A percentile compares a stretch with the other conserved stretches of the same genome.
These are phyloP conservation scores for Leishmania mexicana DNA, from an alignment of 208 protist species.

Conservation along the genomic window DNA sequence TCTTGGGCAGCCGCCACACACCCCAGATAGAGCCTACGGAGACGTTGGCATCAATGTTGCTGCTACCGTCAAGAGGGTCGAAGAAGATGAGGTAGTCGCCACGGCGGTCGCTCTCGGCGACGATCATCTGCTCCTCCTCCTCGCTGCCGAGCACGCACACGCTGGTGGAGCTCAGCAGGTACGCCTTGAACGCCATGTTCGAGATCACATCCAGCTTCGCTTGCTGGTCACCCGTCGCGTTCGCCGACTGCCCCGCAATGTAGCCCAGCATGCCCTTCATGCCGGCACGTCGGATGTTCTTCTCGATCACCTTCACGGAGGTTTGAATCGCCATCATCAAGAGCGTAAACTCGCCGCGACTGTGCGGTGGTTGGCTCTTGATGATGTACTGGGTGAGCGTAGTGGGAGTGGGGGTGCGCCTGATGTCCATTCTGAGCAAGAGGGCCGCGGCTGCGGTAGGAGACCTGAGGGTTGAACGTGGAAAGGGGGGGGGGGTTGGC, in stretches of 20 bases:
- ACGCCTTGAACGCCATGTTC: conserved; percentile 89
- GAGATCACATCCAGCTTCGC: conserved; percentile 89
- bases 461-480: neutral
- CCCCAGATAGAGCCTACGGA: conserved; percentile 95
- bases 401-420: conserved; percentile 31
- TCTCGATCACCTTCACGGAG: conserved; percentile 87
- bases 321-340: conserved; percentile 93
- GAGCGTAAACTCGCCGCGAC: conserved; percentile 84
- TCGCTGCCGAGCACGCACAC: conserved; percentile 80
- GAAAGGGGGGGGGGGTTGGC: neutral
- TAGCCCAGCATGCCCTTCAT: conserved; percentile 88
- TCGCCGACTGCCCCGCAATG: conserved; percentile 44
- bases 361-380: conserved; percentile 73
- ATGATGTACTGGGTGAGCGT: conserved; percentile 90
- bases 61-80: conserved; percentile 96
- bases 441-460: neutral
- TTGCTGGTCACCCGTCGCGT: conserved; percentile 85
- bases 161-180: conserved; percentile 76
- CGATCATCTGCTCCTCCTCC: conserved; percentile 80
- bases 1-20: conserved; percentile 82
- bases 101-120: conserved; percentile 58
- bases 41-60: conserved; percentile 98
- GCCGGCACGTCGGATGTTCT: conserved; percentile 82
- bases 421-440: conserved; percentile 21
- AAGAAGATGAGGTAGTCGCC: conserved; percentile 95